Evolutionary conservation across 2,329 filamentous ascomycete species (phyloP).

Genomic region (Apiospora arundinis): DNA sequence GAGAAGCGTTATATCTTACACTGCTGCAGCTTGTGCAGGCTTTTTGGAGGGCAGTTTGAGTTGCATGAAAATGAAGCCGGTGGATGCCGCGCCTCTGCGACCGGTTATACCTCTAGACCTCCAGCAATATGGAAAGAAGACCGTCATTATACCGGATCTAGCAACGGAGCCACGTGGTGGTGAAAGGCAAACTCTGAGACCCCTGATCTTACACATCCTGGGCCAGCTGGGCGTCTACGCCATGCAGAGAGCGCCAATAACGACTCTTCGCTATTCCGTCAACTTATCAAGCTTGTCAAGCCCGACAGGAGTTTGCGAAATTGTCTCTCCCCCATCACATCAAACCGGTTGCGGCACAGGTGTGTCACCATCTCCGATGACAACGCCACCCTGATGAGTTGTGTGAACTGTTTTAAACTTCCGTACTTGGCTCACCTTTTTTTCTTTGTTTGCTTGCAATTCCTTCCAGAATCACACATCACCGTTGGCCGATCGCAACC

Average conservation of each 20-base stretch:
- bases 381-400: background rate
- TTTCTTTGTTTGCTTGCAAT: background rate
- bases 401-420: background rate
- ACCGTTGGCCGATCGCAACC: slow-evolving; percentile 14
- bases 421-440: background rate
- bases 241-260: background rate
- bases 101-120: background rate
- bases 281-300: background rate
- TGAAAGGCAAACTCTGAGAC: slow-evolving; percentile 1
- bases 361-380: background rate
- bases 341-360: background rate
- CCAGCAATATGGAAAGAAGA: background rate
- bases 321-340: background rate
- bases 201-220: slow-evolving; percentile 3
- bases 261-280: background rate
- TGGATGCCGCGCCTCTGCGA: background rate
- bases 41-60: background rate
- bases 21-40: background rate
- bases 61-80: background rate
- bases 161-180: slow-evolving; percentile 16
- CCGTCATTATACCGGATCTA: slow-evolving; percentile 14
- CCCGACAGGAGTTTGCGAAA: slow-evolving; percentile 7
- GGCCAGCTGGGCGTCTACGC: background rate
- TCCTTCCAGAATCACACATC: background rate
- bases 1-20: background rate